Conservation (phyloP, 176 grass and related monocot species). For the Musa beccarii region DNA sequence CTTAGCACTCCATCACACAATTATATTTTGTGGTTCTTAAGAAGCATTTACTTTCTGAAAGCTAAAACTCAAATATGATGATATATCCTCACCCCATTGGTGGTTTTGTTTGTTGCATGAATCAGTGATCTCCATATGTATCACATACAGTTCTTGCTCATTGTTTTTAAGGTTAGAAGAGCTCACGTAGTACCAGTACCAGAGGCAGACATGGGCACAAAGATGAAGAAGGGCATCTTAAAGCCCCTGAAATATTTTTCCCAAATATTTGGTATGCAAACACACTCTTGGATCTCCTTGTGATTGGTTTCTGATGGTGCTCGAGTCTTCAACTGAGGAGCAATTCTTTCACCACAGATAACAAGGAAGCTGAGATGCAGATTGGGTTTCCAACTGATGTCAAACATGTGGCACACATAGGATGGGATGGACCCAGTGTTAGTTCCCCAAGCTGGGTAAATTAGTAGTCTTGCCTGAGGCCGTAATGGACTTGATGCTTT, state of each 20-base stretch:
- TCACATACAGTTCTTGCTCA: neutral
- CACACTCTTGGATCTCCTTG: neutral
- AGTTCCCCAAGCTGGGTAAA: slow-evolving; percentile 50
- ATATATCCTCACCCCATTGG: neutral
- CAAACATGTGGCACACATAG: slow-evolving; percentile 89
- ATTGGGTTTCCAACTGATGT: slow-evolving; percentile 91
- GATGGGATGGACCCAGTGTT: slow-evolving; percentile 44
- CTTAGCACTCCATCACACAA: no score
- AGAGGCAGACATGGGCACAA: neutral
- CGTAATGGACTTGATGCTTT: no score
- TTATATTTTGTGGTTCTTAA: no score
- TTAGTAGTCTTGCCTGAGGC: neutral
- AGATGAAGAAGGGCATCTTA: slow-evolving; percentile 4
- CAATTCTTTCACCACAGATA: slow-evolving; percentile 3
- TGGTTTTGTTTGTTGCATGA: no score
- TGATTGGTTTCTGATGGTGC: neutral
- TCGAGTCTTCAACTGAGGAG: no score
- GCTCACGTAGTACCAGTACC: neutral
- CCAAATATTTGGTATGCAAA: slow-evolving; percentile 2
- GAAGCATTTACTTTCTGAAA: no score
- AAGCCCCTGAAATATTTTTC: slow-evolving; percentile 10
- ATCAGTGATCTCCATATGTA: no score
- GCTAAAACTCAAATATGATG: neutral
- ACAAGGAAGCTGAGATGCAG: slow-evolving; percentile 62
- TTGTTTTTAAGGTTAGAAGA: neutral